phyloP scores from a whole-genome alignment of 192 early-diverging fungal genomes.

The Linnemannia elongata region DNA sequence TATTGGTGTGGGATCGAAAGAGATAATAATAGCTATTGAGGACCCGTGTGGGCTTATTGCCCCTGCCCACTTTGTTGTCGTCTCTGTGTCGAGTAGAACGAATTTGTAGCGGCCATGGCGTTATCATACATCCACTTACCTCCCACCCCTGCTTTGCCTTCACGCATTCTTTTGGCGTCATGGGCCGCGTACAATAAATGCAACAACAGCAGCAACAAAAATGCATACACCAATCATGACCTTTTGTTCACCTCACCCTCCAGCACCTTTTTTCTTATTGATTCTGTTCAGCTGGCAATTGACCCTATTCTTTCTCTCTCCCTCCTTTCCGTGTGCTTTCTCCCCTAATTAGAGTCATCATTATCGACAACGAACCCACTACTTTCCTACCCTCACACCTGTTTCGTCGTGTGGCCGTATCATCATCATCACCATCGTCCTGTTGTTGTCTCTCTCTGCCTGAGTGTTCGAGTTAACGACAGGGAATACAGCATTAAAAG shows the following conservation, averaged over 20 bases:
- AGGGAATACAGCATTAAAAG: background rate
- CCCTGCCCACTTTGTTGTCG: background rate
- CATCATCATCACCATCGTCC: background rate
- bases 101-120: slow-evolving; percentile 1
- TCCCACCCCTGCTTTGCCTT: background rate
- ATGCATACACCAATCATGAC: background rate
- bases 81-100: background rate
- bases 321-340: background rate
- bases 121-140: background rate
- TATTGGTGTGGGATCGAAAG: background rate
- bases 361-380: background rate
- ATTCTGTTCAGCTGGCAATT: background rate
- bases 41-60: background rate
- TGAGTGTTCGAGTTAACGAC: background rate
- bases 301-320: background rate
- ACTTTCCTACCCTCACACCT: background rate
- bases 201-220: background rate
- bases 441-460: slow-evolving; percentile 3
- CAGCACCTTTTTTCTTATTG: background rate
- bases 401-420: background rate
- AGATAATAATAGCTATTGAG: background rate
- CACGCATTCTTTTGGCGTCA: background rate
- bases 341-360: background rate
- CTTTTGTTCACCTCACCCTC: background rate
- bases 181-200: background rate